Evolutionary conservation across 495 filamentous ascomycete genomes (phyloP).

Genomic region (Penicillium egyptiacum): DNA sequence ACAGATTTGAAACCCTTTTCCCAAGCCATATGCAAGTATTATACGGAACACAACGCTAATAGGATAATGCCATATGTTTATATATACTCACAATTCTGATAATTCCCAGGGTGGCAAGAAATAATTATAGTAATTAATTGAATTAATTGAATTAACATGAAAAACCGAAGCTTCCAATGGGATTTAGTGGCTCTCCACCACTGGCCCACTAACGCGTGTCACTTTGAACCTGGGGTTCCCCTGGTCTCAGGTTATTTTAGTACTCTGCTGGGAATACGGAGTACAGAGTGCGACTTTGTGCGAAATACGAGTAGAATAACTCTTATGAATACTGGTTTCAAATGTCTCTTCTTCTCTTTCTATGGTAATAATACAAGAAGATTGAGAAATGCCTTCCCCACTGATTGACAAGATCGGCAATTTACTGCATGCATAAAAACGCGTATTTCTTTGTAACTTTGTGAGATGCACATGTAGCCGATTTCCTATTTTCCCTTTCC

Average conservation of each 20-base stretch:
- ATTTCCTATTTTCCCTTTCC: neutral
- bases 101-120: constrained; percentile 13
- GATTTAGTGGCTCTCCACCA: constrained; percentile 14
- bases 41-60: neutral
- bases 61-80: no score
- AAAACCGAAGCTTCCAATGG: constrained; percentile 27
- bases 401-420: constrained; percentile 19
- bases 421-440: constrained; percentile 28
- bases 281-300: no score
- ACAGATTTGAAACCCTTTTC: constrained; percentile 5
- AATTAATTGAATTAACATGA: neutral
- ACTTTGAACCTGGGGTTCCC: constrained; percentile 9
- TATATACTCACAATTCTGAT: no score
- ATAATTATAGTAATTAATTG: constrained; percentile 18
- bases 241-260: constrained; percentile 9
- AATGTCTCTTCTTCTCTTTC: no score
- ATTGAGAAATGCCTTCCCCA: constrained; percentile 3
- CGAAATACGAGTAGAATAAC: no score
- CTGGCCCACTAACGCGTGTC: constrained; percentile 36
- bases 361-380: no score
- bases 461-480: neutral
- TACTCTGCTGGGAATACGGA: neutral
- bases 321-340: no score
- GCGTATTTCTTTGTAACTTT: constrained; percentile 23
- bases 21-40: neutral